These are phyloP conservation scores for Candida qinlingensis DNA, from an alignment of 805 yeast species.

Conservation along the genomic window DNA sequence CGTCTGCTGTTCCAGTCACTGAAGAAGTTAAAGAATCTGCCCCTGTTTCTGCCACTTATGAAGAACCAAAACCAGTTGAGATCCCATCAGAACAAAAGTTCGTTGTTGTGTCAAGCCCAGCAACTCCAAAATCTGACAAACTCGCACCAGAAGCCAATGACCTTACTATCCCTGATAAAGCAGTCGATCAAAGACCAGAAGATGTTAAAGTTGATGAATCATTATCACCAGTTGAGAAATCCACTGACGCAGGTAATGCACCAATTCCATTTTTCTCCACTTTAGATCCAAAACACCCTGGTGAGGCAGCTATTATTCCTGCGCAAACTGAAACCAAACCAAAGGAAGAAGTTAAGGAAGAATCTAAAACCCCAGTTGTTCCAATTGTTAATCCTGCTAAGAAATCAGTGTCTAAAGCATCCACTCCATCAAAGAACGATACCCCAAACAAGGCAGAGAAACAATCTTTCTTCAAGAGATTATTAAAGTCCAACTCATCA, in stretches of 20 bases:
- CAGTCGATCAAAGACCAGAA: not conserved
- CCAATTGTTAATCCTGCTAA: slow-evolving; percentile 7
- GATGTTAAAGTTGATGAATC: not conserved
- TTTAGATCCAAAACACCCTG: slow-evolving; percentile 20
- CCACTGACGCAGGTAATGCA: not conserved
- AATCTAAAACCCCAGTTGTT: slow-evolving; percentile 6
- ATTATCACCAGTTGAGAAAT: not conserved
- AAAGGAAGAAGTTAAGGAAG: not conserved
- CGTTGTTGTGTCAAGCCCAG: slow-evolving; percentile 9
- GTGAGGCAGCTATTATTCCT: slow-evolving; percentile 1
- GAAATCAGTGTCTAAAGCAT: slow-evolving; percentile 1
- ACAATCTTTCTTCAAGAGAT: slow-evolving; percentile 9
- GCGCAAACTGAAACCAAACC: too few species aligned
- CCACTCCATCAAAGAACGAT: slow-evolving; percentile 1
- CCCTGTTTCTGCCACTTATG: slow-evolving; percentile 1
- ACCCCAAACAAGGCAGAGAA: slow-evolving; percentile 4
- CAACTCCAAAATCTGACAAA: not conserved
- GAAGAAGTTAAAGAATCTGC: not conserved
- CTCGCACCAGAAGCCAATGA: too few species aligned
- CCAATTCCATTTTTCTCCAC: slow-evolving; percentile 6
- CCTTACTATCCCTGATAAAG: too few species aligned
- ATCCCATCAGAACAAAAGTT: slow-evolving; percentile 20
- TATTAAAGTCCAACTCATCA: slow-evolving; percentile 7
- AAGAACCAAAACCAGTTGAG: slow-evolving; percentile 15
- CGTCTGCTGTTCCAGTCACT: not conserved